phyloP scores from a whole-genome alignment of 2,329 filamentous ascomycete species.

The Talaromyces sp. region DNA sequence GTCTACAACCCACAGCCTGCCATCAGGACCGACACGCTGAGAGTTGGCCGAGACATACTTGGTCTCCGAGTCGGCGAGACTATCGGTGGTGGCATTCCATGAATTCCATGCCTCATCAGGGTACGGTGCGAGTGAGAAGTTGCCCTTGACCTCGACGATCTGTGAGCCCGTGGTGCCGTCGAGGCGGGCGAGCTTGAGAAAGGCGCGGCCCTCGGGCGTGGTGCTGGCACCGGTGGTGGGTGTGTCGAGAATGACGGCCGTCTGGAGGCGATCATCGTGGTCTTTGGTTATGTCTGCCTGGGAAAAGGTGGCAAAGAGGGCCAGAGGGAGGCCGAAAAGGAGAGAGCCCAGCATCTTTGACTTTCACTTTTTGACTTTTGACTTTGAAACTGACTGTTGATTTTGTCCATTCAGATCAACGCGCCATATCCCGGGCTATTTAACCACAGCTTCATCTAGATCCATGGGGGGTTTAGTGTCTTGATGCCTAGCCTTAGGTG shows the following conservation, averaged over 20 bases:
- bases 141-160: conserved; percentile 15
- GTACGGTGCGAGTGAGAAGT: conserved; percentile 11
- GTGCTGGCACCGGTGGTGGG: conserved; percentile 8
- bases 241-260: no score
- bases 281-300: not conserved
- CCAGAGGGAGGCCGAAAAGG: no score
- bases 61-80: conserved; percentile 10
- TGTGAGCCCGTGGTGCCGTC: conserved; percentile 26
- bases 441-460: no score
- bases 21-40: conserved; percentile 15
- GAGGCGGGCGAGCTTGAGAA: conserved; percentile 24
- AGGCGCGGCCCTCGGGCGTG: conserved; percentile 25
- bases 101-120: not conserved
- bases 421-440: no score
- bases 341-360: no score
- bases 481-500: no score
- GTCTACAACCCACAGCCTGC: conserved; percentile 15
- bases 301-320: no score
- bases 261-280: not conserved
- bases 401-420: no score
- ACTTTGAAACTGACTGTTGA: no score
- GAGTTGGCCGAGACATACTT: conserved; percentile 6
- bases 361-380: no score
- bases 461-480: no score
- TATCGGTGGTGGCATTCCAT: no score